Evolutionary conservation across 148 eudicot species (phyloP), one percentile per base, ranked within the genome.

Genomic region (Agrostemma githago): DNA sequence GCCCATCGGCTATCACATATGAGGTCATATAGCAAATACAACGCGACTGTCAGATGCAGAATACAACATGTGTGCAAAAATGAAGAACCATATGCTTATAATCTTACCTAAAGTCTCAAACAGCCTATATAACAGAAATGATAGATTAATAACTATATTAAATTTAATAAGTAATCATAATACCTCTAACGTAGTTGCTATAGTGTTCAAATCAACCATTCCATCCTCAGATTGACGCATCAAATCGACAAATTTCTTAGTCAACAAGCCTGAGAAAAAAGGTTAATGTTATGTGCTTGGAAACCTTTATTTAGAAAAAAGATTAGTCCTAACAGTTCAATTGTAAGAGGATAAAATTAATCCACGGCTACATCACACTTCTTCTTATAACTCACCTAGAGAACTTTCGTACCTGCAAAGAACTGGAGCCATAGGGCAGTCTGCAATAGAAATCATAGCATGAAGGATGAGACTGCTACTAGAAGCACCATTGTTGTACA

Each of bases 171-270:
- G 34, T 37, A 40, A 56, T 41, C 43, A 56, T 37, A 17, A 39
- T 62, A 74, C 69, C 76, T 74, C 44, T 51, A 74, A 46, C 39
- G 15, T 74, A 10, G 4, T 46, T 38, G 76, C 76, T 63, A 74
- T 65, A 42, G 43, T 48, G 76, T 74, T 74, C 66, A 74, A 63
- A 63, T 74, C 76, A 44, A 74, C 59, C 56, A 74, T 34, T 44
- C 76, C 76, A 62, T 74, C 68, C 69, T 74, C 76, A 62, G 68
- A 74, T 65, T 63, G 60, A 34, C 40, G 70, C 60, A 74, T 41
- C 70, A 74, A 46, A 46, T 44, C 68, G 58, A 74, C 66, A 65
- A 74, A 74, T 46, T 74, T 74, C 69, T 61, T 74, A 26, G 76
- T 74, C 59, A 74, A 63, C 70, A 74, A 63, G 19, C 67, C 76